phyloP scores from a whole-genome alignment of 495 filamentous ascomycete genomes.

The Talaromyces adpressus region DNA sequence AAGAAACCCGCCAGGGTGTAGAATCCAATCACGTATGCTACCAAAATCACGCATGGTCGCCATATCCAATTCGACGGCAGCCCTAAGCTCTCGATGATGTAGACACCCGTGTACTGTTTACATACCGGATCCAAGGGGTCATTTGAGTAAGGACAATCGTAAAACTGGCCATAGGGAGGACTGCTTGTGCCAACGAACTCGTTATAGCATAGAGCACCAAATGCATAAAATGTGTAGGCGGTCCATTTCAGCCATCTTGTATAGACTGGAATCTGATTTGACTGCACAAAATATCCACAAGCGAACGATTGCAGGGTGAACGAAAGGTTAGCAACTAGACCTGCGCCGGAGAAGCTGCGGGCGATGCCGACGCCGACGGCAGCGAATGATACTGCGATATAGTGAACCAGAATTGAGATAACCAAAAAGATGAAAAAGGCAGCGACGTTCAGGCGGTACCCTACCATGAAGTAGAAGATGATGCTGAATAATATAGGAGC shows the following conservation, averaged over 20 bases:
- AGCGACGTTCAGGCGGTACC: slow-evolving; percentile 49
- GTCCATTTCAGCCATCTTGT: slow-evolving; percentile 62
- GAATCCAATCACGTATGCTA: slow-evolving; percentile 52
- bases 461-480: slow-evolving; percentile 72
- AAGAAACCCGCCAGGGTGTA: slow-evolving; percentile 47
- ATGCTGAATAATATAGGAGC: slow-evolving; percentile 60
- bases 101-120: slow-evolving; percentile 57
- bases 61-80: slow-evolving; percentile 56
- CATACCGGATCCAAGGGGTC: slow-evolving; percentile 52
- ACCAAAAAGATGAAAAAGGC: slow-evolving; percentile 66
- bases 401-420: slow-evolving; percentile 57
- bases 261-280: slow-evolving; percentile 64
- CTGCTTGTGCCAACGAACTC: slow-evolving; percentile 52
- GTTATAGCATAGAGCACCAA: slow-evolving; percentile 59
- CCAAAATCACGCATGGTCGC: slow-evolving; percentile 52
- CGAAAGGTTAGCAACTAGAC: slow-evolving; percentile 57
- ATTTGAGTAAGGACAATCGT: slow-evolving; percentile 57
- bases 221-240: slow-evolving; percentile 55
- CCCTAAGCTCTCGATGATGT: slow-evolving; percentile 57
- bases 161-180: slow-evolving; percentile 43
- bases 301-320: slow-evolving; percentile 65
- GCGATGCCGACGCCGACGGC: slow-evolving; percentile 51
- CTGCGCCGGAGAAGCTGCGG: slow-evolving; percentile 55
- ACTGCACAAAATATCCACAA: slow-evolving; percentile 67
- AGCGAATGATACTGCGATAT: slow-evolving; percentile 56